Evolutionary conservation across 305 asterid species (phyloP), one percentile per base, ranked within the genome.

Genomic region (Fraxinus albicans): DNA sequence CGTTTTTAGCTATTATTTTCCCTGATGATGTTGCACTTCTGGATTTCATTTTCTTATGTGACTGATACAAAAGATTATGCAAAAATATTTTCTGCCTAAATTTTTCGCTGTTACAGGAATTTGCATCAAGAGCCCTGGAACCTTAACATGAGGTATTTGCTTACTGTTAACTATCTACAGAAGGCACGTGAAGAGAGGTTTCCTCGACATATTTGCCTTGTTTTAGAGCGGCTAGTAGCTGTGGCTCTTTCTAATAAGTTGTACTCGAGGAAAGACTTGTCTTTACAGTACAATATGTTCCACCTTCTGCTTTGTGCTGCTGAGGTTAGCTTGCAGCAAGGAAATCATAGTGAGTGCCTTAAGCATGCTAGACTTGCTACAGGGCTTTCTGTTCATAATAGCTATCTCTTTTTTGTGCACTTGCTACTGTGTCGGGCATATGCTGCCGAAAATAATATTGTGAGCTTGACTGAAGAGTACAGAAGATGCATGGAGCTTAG

Each of bases 101-200:
- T 29, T 36, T 35, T 42, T 44, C 58, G 27, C 21, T 42, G 78
- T 83, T 79, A 83, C 92, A 96, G 99, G 90, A 82, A 80, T 85
- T 87, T 94, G 90, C 99, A 91, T 90, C 98, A 89, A 85, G 97
- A 96, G 85, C 99, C 98, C 12, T 94, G 99, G 99, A 94, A 93
- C 84, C 86, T 87, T 80, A 91, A 83, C 82, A 91, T 92, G 6
- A 88, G 95, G 89, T 94, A 93, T 87, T 87, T 94, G 87, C 98
- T 96, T 76, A 86, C 95, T 6, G 84, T 93, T 70, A 91, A 90
- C 86, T 94, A 87, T 87, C 87, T 91, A n/a, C 98, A 94, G 88
- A 91, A 88, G 91, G 94, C 94, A 34, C 95, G 97, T 23, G 87
- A 86, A 81, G 95, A 91, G 89, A 91, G 89, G 84, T 94, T 88